Evolutionary conservation across 108 stramenopile genomes (phyloP).

Genomic region (Parietichytrium sp.): DNA sequence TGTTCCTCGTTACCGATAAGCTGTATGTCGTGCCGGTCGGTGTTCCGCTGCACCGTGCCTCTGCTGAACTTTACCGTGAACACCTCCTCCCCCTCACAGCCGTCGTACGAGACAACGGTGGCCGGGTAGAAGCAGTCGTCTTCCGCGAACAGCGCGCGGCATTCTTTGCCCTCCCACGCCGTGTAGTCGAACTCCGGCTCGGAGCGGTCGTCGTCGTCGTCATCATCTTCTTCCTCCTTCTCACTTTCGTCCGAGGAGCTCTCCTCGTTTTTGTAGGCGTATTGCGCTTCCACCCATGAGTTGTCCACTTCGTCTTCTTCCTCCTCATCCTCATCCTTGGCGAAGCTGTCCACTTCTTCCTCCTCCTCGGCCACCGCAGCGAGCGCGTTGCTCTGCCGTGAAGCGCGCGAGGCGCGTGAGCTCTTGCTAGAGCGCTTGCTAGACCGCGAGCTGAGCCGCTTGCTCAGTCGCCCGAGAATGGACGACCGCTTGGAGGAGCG

Average conservation of each 20-base stretch:
- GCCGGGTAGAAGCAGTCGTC: constrained; percentile 24
- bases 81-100: constrained; percentile 4
- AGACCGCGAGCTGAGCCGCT: no score
- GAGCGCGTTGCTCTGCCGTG: no score
- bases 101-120: not conserved
- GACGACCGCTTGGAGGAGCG: not conserved
- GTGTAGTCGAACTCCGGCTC: not conserved
- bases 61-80: not conserved
- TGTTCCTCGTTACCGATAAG: no score
- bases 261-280: not conserved
- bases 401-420: no score
- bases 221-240: not conserved
- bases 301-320: no score
- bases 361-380: no score
- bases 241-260: not conserved
- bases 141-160: not conserved
- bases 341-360: no score
- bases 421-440: no score
- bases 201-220: not conserved
- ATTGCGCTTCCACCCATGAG: no score
- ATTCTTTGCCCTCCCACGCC: not conserved
- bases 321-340: no score
- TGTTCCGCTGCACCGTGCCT: not conserved
- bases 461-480: no score
- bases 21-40: not conserved